Base-by-base conservation (phyloP, 257 asterid genomes). In the Verbascum thapsus region DNA sequence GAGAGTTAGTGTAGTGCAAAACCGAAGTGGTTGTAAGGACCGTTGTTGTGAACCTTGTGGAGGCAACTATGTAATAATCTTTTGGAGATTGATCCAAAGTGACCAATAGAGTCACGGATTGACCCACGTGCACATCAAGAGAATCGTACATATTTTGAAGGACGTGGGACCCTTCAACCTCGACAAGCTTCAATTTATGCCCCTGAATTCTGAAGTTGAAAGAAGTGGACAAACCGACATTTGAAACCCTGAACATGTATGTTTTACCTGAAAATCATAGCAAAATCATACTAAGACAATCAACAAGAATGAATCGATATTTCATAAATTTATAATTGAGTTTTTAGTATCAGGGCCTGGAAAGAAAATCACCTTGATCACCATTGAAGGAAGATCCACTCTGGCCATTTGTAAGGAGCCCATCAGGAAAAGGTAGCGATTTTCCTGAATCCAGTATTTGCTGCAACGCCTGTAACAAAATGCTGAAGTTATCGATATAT, bases 151-250 rank as follows among this genome's bases (percentile, higher is more conserved):
- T 1, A 52, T 84, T 86, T 73, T 94, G 99, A 63, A 90, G 73
- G 52, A 88, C 95, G 41, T 94, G 86, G 10, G 99, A 90, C 53
- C 99, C 99, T 68, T 94, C 99, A 18, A 85, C 84, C 85, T 94
- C 99, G 5, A 94, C 98, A 6, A 88, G 76, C 78, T 81, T 87
- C 92, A 94, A 1, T 63, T 72, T 81, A 61, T 94, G 99, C 40
- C 89, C 95, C 71, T 87, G 92, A 49, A 94, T 87, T 80, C 99
- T 84, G 85, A 94, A 85, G 71, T 94, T 90, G 48, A 89, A 64
- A 0, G 96, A 73, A 37, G 83, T 80, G 53, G 81, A 77, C 66
- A 87, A 48, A 17, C 99, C 99, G 17, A 94, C 63, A 38, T 94
- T 94, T 10, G 99, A 90, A 35, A 94, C 76, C 68, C 98, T 84